Conservation (phyloP, 768 basidiomycete species). For the Mycena rebaudengoi region DNA sequence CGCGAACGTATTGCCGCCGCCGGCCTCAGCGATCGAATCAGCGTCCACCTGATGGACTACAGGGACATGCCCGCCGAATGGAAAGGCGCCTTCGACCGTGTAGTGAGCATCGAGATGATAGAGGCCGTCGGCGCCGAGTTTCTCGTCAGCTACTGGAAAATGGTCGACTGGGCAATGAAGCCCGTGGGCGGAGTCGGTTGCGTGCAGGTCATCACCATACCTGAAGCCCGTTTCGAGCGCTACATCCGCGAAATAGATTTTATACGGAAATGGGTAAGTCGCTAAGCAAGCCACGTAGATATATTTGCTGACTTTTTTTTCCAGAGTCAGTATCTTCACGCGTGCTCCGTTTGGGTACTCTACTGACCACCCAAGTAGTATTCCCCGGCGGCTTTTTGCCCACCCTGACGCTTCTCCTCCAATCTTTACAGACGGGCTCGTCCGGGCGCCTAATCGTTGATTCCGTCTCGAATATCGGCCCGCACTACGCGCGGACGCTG, state of each 20-base stretch:
- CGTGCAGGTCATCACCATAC: conserved; percentile 80
- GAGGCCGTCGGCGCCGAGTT: conserved; percentile 78
- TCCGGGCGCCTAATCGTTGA: conserved; percentile 67
- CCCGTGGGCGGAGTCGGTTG: conserved; percentile 65
- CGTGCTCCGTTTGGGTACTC: neutral
- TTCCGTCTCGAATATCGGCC: conserved; percentile 69
- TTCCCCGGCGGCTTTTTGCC: conserved; percentile 80
- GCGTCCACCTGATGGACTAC: conserved; percentile 82
- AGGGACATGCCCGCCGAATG: conserved; percentile 69
- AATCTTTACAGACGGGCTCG: conserved; percentile 59
- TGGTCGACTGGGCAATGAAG: conserved; percentile 76
- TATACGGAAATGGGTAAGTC: conserved; percentile 77
- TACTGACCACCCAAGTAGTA: conserved; percentile 42
- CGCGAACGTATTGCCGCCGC: conserved; percentile 60
- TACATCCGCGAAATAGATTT: conserved; percentile 74
- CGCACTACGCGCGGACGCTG: conserved; percentile 65
- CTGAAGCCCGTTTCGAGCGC: conserved; percentile 69
- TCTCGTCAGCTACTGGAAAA: conserved; percentile 68
- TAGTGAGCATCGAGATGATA: conserved; percentile 83
- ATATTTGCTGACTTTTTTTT: neutral
- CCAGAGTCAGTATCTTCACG: conserved; percentile 2
- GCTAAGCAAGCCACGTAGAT: neutral
- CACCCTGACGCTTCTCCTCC: conserved; percentile 64
- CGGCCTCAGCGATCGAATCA: conserved; percentile 61
- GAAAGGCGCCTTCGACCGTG: conserved; percentile 70